These are phyloP conservation scores for Mycena venus DNA, from an alignment of 768 basidiomycete species.

Conservation along the genomic window DNA sequence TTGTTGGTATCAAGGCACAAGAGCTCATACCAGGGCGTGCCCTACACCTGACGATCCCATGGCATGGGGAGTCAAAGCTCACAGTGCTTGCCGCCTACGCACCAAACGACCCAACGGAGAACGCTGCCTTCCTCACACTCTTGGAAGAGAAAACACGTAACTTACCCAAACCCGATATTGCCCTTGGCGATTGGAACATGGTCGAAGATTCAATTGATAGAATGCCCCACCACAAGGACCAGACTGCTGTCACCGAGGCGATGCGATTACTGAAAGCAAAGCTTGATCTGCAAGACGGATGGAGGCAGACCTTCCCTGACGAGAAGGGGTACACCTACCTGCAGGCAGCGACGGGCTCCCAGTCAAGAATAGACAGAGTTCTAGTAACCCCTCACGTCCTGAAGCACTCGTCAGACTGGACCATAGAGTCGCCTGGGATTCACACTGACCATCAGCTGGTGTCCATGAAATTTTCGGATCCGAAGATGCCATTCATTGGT, in stretches of 20 bases:
- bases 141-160: neutral
- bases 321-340: slow-evolving; percentile 15
- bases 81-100: neutral
- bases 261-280: slow-evolving; percentile 4
- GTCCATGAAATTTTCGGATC: neutral
- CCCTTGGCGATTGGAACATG: slow-evolving; percentile 20
- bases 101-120: slow-evolving; percentile 16
- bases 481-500: slow-evolving; percentile 11
- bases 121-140: neutral
- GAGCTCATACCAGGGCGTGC: slow-evolving; percentile 18
- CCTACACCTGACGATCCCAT: slow-evolving; percentile 9
- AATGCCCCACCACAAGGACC: slow-evolving; percentile 13
- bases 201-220: slow-evolving; percentile 29
- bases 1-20: neutral
- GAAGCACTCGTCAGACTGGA: neutral
- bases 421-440: neutral
- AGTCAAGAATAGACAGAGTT: slow-evolving; percentile 18
- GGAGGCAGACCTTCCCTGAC: slow-evolving; percentile 27
- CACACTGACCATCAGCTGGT: slow-evolving; percentile 16
- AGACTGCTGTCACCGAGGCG: neutral
- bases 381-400: neutral
- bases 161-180: neutral
- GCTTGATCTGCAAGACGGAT: slow-evolving; percentile 19
- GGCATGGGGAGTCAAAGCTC: neutral
- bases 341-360: neutral